Conservation (phyloP, 768 basidiomycete species). For the Coprinopsis cinerea region DNA sequence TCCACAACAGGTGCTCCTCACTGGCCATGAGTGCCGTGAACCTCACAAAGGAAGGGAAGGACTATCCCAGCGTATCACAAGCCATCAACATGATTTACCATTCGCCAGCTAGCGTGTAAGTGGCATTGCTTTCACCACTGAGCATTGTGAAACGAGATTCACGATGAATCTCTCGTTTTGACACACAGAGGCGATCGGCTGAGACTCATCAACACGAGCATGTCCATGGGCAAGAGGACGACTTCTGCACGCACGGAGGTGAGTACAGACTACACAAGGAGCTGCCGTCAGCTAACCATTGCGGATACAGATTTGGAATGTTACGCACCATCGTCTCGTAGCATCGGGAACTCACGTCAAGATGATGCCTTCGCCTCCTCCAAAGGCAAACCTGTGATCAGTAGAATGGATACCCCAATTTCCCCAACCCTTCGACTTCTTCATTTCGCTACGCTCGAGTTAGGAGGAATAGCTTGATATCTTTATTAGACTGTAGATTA, state of each 20-base stretch:
- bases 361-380: conserved; percentile 40
- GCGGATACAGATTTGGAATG: conserved; percentile 47
- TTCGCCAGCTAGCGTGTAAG: conserved; percentile 45
- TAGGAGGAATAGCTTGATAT: not conserved
- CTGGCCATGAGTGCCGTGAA: conserved; percentile 35
- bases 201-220: conserved; percentile 45
- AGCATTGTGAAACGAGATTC: not conserved
- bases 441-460: not conserved
- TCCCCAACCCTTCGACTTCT: not conserved
- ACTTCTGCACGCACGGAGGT: conserved; percentile 48
- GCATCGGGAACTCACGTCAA: conserved; percentile 51
- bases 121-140: conserved; percentile 3
- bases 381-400: conserved; percentile 23
- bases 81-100: conserved; percentile 50
- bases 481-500: too few relatives aligned
- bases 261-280: not conserved
- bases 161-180: too few relatives aligned
- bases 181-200: conserved; percentile 42
- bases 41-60: conserved; percentile 20
- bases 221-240: conserved; percentile 40
- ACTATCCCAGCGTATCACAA: conserved; percentile 38
- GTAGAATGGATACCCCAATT: not conserved
- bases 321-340: conserved; percentile 43
- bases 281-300: not conserved
- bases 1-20: conserved; percentile 39